Conservation (phyloP, 257 asterid genomes). For the Nicotiana knightiana region DNA sequence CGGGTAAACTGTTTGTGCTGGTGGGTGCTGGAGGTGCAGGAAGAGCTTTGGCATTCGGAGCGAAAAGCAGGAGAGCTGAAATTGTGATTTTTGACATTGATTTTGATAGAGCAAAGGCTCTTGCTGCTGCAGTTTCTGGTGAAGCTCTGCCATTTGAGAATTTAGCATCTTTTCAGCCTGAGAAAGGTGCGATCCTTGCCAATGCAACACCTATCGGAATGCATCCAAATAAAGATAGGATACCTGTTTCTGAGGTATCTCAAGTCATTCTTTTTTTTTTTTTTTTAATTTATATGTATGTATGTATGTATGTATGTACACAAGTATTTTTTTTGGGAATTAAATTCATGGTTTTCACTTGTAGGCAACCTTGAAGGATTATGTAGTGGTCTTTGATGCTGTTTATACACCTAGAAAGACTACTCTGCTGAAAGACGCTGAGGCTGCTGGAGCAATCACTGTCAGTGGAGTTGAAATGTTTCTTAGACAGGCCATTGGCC, state of each 20-base stretch:
- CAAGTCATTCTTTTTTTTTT: neutral
- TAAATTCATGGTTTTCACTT: neutral
- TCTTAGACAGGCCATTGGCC: constrained; percentile 58
- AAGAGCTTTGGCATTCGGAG: constrained; percentile 68
- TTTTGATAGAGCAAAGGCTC: constrained; percentile 54
- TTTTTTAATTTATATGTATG: neutral
- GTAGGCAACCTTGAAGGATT: constrained; percentile 34
- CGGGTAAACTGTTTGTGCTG: constrained; percentile 47
- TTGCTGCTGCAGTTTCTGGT: constrained; percentile 49
- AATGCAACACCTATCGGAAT: constrained; percentile 73
- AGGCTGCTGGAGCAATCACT: constrained; percentile 53
- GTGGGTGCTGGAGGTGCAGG: constrained; percentile 82
- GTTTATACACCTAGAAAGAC: constrained; percentile 61
- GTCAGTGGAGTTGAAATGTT: constrained; percentile 76
- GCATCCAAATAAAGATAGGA: constrained; percentile 50
- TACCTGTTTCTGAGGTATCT: constrained; percentile 45
- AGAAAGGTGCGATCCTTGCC: constrained; percentile 56
- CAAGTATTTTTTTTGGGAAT: neutral
- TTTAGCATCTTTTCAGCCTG: constrained; percentile 39
- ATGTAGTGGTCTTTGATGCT: constrained; percentile 54
- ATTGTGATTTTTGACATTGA: constrained; percentile 51
- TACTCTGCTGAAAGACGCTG: constrained; percentile 45
- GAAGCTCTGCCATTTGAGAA: constrained; percentile 42
- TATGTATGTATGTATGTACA: neutral
- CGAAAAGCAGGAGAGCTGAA: constrained; percentile 52